Evolutionary conservation across 495 filamentous ascomycete species (phyloP), one percentile per base, ranked within the genome.

Genomic region (Glarea lozoyensis): DNA sequence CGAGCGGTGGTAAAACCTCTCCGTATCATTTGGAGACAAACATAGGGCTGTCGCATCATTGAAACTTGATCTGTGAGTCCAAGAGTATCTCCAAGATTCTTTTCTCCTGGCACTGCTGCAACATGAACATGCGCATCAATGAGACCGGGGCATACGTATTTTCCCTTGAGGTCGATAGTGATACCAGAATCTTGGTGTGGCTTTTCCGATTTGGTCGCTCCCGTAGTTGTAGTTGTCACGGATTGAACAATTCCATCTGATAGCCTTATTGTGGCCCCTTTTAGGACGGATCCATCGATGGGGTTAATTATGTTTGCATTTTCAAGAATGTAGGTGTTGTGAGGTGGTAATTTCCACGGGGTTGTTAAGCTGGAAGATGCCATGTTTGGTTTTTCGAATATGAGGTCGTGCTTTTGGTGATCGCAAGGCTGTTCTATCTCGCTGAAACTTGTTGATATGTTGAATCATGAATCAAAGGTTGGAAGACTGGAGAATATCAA

Each of bases 71-170:
- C 67, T 0, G 60, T 61, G 0, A 72, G 60, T 7, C 59, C 53
- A 10, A 32, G 37, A 20, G 42, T 25, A 18, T 45, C 29, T 1
- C 36, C 13, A 5, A 45, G 27, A 18, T 45, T 23, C 16, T 41
- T 37, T 19, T 45, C 42, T 32, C 48, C 48, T 10, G 48, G 48
- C 1, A 46, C 43, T 5, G 48, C 43, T 9, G 43, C 29, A 31
- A 79, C 56, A 37, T 79, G 76, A 6, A 78, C 73, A 46, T 79
- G 76, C 49, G 62, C 65, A 54, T 80, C 76, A 13, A 78, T 74
- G 2, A 80, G 57, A 4, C 74, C 75, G 0, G 74, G 74, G 13
- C 69, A 67, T 0, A 78, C 34, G 41, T 68, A 78, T 32, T 64
- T 66, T 12, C 65, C 67, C 0, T 54, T 53, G 4, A 67, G 47